phyloP scores from a whole-genome alignment of 2,329 filamentous ascomycete species.

The Aspergillus alliaceus region DNA sequence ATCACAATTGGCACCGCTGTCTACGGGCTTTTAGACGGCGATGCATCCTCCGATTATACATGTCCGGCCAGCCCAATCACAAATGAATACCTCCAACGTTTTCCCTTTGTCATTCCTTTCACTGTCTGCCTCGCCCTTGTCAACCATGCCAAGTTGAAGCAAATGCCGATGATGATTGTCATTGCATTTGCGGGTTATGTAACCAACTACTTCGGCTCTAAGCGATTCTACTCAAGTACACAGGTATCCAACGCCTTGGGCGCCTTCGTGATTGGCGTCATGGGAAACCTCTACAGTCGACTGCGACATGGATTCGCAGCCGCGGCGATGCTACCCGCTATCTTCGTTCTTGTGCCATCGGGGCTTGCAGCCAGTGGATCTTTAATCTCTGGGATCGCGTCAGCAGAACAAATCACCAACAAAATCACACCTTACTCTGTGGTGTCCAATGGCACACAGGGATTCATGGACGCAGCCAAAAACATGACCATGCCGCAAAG shows the following conservation, averaged over 20 bases:
- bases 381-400: constrained; percentile 58
- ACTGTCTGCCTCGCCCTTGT: constrained; percentile 74
- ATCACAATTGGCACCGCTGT: constrained; percentile 67
- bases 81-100: constrained; percentile 54
- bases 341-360: constrained; percentile 70
- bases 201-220: constrained; percentile 73
- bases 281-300: constrained; percentile 78
- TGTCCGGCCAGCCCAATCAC: constrained; percentile 54
- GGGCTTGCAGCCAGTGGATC: constrained; percentile 61
- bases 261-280: constrained; percentile 74
- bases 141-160: constrained; percentile 80
- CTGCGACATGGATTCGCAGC: constrained; percentile 75
- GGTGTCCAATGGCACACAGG: constrained; percentile 43
- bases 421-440: constrained; percentile 38
- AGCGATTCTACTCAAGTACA: constrained; percentile 67
- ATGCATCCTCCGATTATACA: constrained; percentile 52
- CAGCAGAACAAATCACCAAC: constrained; percentile 55
- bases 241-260: constrained; percentile 79
- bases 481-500: constrained; percentile 20
- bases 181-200: constrained; percentile 75
- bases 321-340: constrained; percentile 82
- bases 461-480: constrained; percentile 30
- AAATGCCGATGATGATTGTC: constrained; percentile 73
- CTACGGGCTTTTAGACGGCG: constrained; percentile 60
- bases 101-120: constrained; percentile 74